Evolutionary conservation across 805 yeast genomes (phyloP).

Genomic region (Candida vartiovaarae): DNA sequence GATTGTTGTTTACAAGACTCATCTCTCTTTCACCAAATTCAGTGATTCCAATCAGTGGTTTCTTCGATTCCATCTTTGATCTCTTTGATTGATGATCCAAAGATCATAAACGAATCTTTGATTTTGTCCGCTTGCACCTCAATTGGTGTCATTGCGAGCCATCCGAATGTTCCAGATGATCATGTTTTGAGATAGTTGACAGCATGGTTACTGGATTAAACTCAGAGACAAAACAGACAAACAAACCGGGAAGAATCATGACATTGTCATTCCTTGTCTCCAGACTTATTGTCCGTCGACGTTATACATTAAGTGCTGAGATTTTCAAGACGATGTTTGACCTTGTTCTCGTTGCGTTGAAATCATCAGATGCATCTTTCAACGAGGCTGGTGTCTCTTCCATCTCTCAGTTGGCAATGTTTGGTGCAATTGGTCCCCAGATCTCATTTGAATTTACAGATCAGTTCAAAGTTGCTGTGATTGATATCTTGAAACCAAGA

Average conservation of each 20-base stretch:
- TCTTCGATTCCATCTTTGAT: constrained; percentile 22
- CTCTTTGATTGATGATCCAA: constrained; percentile 14
- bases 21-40: constrained; percentile 20
- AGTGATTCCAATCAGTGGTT: constrained; percentile 1
- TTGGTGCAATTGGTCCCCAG: constrained; percentile 27
- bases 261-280: constrained; percentile 40
- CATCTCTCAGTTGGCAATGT: constrained; percentile 31
- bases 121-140: constrained; percentile 33
- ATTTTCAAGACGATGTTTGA: neutral
- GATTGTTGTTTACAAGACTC: constrained; percentile 25
- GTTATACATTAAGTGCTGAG: constrained; percentile 2
- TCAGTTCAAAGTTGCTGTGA: constrained; percentile 20
- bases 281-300: constrained; percentile 26
- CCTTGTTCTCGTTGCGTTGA: constrained; percentile 2
- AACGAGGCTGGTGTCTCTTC: constrained; percentile 19
- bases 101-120: constrained; percentile 18
- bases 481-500: constrained; percentile 27
- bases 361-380: constrained; percentile 6
- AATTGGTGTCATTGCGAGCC: constrained; percentile 44
- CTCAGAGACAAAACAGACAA: neutral
- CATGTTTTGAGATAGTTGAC: constrained; percentile 6
- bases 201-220: constrained; percentile 4
- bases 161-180: constrained; percentile 23
- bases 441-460: constrained; percentile 14
- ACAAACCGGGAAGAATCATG: constrained; percentile 9